Percentiles rank a stretch among this genome's conserved stretches.
Conservation (phyloP, 208 protist genomes). For the Trypanosoma congolense region DNA sequence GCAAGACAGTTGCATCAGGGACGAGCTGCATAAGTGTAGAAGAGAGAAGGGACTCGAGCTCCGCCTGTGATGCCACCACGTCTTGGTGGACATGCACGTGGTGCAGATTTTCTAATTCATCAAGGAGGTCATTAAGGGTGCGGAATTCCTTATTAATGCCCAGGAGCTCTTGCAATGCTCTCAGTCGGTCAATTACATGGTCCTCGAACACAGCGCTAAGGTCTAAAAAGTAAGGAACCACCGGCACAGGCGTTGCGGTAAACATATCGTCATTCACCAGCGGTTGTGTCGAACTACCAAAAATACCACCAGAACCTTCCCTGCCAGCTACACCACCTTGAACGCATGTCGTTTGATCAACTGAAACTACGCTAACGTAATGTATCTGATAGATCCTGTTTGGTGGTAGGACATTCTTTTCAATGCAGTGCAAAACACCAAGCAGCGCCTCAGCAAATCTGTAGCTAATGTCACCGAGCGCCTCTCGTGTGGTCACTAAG, state of each 20-base stretch:
- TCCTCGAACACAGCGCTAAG: conserved; percentile 69
- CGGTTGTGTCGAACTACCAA: not conserved
- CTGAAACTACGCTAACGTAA: conserved; percentile 69
- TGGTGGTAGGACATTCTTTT: conserved; percentile 53
- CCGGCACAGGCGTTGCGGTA: conserved; percentile 12
- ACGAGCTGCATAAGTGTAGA: conserved; percentile 79
- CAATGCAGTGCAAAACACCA: conserved; percentile 67
- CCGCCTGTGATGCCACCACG: conserved; percentile 57
- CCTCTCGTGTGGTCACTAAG: conserved; percentile 47
- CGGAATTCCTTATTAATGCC: conserved; percentile 62
- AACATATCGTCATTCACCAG: conserved; percentile 16
- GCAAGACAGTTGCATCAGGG: conserved; percentile 74
- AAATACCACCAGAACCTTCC: not conserved
- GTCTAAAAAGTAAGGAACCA: conserved; percentile 77
- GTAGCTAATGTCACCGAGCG: conserved; percentile 34
- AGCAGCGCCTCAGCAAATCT: conserved; percentile 77
- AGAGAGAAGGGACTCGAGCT: conserved; percentile 73
- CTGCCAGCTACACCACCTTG: not conserved
- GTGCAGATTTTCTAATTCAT: conserved; percentile 50
- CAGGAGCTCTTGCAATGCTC: conserved; percentile 48
- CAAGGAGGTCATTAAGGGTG: conserved; percentile 68
- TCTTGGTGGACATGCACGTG: conserved; percentile 67
- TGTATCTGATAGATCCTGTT: conserved; percentile 59
- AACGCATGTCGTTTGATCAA: conserved; percentile 36
- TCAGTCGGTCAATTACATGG: conserved; percentile 59